Conservation (phyloP, 2,329 filamentous ascomycete genomes). For the Trichophyton rubrum region DNA sequence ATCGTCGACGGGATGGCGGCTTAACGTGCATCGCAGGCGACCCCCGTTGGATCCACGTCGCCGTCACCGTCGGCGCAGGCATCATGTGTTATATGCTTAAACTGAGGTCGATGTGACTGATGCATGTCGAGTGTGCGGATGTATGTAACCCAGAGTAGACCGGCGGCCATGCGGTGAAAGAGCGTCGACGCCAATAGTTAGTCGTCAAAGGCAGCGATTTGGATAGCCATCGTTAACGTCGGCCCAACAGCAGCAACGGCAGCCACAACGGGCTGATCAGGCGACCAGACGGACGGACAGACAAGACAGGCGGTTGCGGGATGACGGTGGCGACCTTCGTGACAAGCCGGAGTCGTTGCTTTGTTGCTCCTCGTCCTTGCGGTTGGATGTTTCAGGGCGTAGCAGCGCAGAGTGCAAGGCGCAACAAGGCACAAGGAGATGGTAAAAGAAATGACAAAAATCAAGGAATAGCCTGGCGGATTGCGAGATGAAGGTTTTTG, state of each 20-base stretch:
- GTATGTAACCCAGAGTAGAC: neutral
- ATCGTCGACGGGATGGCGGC: neutral
- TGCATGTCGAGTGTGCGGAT: neutral
- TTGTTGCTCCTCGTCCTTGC: neutral
- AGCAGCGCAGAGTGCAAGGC: no score
- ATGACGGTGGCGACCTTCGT: neutral
- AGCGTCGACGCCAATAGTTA: neutral
- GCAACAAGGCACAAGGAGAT: no score
- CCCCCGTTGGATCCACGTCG: constrained; percentile 2
- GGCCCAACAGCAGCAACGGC: neutral
- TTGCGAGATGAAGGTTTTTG: neutral
- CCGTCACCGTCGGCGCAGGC: neutral
- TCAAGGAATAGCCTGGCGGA: neutral
- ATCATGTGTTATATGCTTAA: constrained; percentile 1
- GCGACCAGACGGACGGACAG: neutral
- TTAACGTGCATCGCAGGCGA: neutral
- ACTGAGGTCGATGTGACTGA: neutral
- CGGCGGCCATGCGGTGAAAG: neutral
- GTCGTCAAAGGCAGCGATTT: neutral
- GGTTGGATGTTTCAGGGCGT: neutral
- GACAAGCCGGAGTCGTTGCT: neutral
- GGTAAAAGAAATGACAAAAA: neutral
- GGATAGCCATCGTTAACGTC: neutral
- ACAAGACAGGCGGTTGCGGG: neutral
- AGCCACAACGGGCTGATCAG: neutral